Base-by-base conservation (phyloP, 495 filamentous ascomycete genomes). In the Penicillium egyptiacum region DNA sequence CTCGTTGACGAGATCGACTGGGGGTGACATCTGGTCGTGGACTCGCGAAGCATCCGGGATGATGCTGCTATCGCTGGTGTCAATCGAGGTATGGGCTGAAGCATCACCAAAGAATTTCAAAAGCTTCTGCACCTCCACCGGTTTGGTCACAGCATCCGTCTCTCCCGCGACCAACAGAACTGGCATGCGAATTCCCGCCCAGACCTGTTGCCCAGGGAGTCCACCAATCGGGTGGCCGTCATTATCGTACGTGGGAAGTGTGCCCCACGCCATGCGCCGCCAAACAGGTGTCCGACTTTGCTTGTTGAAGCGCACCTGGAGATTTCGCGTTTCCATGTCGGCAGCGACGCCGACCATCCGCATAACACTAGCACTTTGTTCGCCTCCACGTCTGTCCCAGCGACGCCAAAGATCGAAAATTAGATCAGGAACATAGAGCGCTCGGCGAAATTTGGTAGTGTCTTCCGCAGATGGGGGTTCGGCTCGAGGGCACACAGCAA, bases 321-420 rank as follows among this genome's bases (percentile, higher is more conserved):
- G 77, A 55, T 81, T 83, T 67, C 88, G 88, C 2, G 88, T 83
- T 64, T 92, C 89, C 2, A 75, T 65, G 40, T 93, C 89, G 11
- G 90, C 91, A 58, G 83, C 76, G 14, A 73, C 70, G 5, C 92
- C 93, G 12, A 92, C 88, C 67, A 96, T 90, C 22, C 93, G 81
- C 31, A 69, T 78, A 42, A 98, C 90, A 57, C 91, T 96, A 20
- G 80, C 75, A 59, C 91, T 96, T 20, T 91, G 67, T 0, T 79
- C 70, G 4, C 93, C 93, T 31, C 92, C 92, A 30, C 88, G 79
- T 45, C 88, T 78, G 69, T 98, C 93, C 84, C 85, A 92, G n/a
- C 69, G 69, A 41, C 93, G 79, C 82, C 87, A 89, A 2, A 92
- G 60, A 61, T 96, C 79, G 62, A 97, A 93, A 9, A 94, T 71